Base-by-base conservation (phyloP, 2,329 filamentous ascomycete genomes). In the Albifimbria verrucaria region DNA sequence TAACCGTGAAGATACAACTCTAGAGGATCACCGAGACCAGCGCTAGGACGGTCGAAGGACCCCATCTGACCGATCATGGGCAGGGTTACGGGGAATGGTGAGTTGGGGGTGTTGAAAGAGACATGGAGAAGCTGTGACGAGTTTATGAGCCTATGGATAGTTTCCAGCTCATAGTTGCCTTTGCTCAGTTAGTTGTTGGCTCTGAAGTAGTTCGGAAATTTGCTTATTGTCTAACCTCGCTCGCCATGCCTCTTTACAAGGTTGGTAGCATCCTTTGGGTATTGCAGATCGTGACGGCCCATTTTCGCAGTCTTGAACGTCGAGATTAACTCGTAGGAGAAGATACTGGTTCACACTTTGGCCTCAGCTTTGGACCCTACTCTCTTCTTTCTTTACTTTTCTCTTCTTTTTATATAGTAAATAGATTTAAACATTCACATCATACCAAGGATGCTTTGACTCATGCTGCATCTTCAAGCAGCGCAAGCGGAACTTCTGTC, bases 1-100 rank as follows among this genome's bases (percentile, higher is more conserved):
- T 93, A 95, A 65, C 90, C 90, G 70, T 96, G 91, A 7, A 96
- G 79, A 68, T 95, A 95, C 56, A 88, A 79, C 53, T 92, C 86
- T 5, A 91, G 76, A 0, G 86, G 83, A 58, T 91, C 85, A 49
- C 80, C 77, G 18, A 81, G 68, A 50, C 78, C 76, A 17, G 83
- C 77, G 51, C 80, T 85, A 5, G 86, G 86, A 0, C 75, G 72
- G 9, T 77, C 77, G 66, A 87, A 94, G 22, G 85, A 89, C 12
- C 85, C 89, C 79, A 94, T 88, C 62, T 89, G 85, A 49, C 89
- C 90, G 62, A 95, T 89, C 90, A 95, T 93, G 56, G 91, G 91
- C 2, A 96, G 78, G 51, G 87, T 86, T 49, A 84, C 82, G 3
- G 90, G 90, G 65, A 92, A 94, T 1, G 88, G 86, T 50, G 85